Evolutionary conservation across 2,329 filamentous ascomycete genomes (phyloP).

Genomic region (Pseudocercospora musae): DNA sequence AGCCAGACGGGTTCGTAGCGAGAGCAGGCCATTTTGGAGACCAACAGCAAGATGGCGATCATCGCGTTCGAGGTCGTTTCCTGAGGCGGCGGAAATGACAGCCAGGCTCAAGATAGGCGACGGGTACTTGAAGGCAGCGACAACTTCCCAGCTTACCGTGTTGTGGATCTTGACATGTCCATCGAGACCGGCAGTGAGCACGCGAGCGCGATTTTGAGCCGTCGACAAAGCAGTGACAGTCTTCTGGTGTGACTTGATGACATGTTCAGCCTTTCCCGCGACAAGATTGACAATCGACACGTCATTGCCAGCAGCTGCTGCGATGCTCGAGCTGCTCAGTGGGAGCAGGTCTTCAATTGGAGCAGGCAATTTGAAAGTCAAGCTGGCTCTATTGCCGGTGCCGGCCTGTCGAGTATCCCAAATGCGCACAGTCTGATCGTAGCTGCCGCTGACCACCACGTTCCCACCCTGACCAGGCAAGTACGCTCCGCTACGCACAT

Average conservation of each 20-base stretch:
- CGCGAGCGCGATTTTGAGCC: constrained; percentile 73
- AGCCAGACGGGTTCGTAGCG: constrained; percentile 81
- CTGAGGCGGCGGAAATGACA: constrained; percentile 64
- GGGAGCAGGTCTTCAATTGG: constrained; percentile 86
- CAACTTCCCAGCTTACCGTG: constrained; percentile 90
- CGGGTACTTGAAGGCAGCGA: constrained; percentile 90
- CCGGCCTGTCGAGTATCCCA: constrained; percentile 76
- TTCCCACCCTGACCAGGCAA: constrained; percentile 68
- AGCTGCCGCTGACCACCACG: constrained; percentile 83
- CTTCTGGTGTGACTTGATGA: constrained; percentile 95
- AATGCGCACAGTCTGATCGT: constrained; percentile 87
- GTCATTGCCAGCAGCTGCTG: constrained; percentile 79
- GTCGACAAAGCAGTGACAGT: constrained; percentile 85
- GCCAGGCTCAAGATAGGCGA: constrained; percentile 82
- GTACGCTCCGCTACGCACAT: constrained; percentile 83
- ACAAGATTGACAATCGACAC: constrained; percentile 92
- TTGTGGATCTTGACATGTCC: constrained; percentile 98
- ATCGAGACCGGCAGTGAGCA: constrained; percentile 86
- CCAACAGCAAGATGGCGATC: constrained; percentile 94
- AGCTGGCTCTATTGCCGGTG: constrained; percentile 64
- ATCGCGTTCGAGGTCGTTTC: constrained; percentile 53
- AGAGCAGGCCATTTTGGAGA: constrained; percentile 90
- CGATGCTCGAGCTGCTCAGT: constrained; percentile 78
- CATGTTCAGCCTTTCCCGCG: constrained; percentile 78
- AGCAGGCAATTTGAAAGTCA: constrained; percentile 93